Percentiles rank a stretch among this genome's conserved stretches.
These are phyloP conservation scores for Globisporangium cylindrosporum DNA, from an alignment of 352 stramenopile species.

Conservation along the genomic window DNA sequence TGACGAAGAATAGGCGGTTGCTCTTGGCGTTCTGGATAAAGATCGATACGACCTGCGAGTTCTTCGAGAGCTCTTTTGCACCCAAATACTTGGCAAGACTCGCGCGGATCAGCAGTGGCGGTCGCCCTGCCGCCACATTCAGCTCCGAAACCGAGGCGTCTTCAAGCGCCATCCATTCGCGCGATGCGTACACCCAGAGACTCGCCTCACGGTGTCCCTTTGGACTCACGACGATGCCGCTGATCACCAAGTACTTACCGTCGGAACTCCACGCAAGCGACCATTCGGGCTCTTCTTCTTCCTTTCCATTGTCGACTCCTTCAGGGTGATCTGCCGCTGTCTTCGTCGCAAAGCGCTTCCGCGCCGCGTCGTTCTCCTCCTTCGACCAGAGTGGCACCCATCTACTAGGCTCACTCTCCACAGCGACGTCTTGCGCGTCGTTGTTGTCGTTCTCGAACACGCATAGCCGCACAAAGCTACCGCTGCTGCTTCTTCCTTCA, in stretches of 20 bases:
- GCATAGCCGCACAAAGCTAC: neutral
- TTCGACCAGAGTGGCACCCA: neutral
- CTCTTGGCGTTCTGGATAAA: constrained; percentile 41
- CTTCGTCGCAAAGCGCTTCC: constrained; percentile 9
- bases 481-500: neutral
- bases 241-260: constrained; percentile 44
- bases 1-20: constrained; percentile 43
- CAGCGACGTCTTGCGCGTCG: neutral
- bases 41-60: constrained; percentile 24
- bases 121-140: neutral
- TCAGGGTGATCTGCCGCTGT: neutral
- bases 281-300: constrained; percentile 18
- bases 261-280: constrained; percentile 55
- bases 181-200: constrained; percentile 47
- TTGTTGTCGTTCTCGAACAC: neutral
- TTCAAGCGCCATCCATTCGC: constrained; percentile 34
- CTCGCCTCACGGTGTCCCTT: constrained; percentile 19
- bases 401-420: neutral
- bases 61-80: constrained; percentile 23
- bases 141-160: neutral
- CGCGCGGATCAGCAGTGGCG: constrained; percentile 31
- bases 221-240: constrained; percentile 24
- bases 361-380: constrained; percentile 7
- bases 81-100: constrained; percentile 31
- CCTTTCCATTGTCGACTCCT: neutral